A percentile compares a stretch with the other conserved stretches of the same genome.
Conservation (phyloP, 2,329 filamentous ascomycete genomes). For the Alternaria arbusti region DNA sequence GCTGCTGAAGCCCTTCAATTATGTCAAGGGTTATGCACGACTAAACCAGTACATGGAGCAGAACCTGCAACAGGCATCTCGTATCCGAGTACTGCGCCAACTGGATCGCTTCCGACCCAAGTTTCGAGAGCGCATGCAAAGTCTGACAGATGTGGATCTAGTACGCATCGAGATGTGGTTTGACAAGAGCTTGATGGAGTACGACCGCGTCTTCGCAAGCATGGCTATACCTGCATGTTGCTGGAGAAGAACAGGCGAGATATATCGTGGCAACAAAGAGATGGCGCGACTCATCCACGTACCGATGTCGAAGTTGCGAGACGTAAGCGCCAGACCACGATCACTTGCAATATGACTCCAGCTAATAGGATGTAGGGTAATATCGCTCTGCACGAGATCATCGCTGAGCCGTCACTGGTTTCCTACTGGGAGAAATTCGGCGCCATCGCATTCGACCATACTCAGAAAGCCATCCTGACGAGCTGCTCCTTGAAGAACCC, state of each 20-base stretch:
- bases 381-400: constrained; percentile 91
- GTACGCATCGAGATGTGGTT: constrained; percentile 99
- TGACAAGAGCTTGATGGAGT: constrained; percentile 93
- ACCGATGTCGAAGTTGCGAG: constrained; percentile 85
- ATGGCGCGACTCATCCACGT: constrained; percentile 97
- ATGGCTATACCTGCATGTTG: constrained; percentile 99
- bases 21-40: constrained; percentile 92
- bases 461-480: constrained; percentile 93
- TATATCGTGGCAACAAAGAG: constrained; percentile 96
- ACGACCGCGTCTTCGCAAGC: constrained; percentile 96
- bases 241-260: constrained; percentile 95
- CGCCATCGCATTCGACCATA: constrained; percentile 92
- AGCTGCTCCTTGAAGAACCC: constrained; percentile 88
- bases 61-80: constrained; percentile 80
- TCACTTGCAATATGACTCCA: background rate
- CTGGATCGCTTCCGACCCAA: constrained; percentile 93
- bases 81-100: constrained; percentile 89
- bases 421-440: constrained; percentile 99
- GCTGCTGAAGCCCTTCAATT: constrained; percentile 95
- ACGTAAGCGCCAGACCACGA: constrained; percentile 66
- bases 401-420: constrained; percentile 92
- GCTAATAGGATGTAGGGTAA: constrained; percentile 71
- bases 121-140: constrained; percentile 93
- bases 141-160: constrained; percentile 89
- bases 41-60: constrained; percentile 91